Percentiles rank a stretch among this genome's conserved stretches.
phyloP scores from a whole-genome alignment of 2,329 filamentous ascomycete species.

The Sclerotinia spermophila region DNA sequence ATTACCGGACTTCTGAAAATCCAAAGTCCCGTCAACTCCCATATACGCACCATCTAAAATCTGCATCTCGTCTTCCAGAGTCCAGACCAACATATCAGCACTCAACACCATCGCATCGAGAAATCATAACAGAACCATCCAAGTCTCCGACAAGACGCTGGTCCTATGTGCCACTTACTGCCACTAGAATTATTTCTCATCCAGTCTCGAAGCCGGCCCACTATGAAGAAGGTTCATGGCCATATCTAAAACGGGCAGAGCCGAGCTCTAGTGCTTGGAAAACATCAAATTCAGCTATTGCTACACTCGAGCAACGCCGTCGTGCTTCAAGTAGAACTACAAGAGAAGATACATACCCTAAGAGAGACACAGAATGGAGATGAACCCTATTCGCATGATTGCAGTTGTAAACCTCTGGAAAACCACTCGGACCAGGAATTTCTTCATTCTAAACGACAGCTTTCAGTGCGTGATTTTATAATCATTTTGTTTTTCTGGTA shows the following conservation, averaged over 20 bases:
- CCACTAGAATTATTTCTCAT: not conserved
- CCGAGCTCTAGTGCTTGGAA: not conserved
- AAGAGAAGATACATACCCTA: not conserved
- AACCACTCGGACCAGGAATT: not conserved
- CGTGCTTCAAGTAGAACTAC: not conserved
- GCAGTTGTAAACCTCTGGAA: not conserved
- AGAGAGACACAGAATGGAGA: not conserved
- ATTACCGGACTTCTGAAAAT: not conserved
- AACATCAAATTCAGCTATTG: not conserved
- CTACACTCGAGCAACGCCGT: not conserved
- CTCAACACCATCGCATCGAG: not conserved
- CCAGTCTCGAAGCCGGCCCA: not conserved
- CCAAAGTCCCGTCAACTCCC: too few species aligned
- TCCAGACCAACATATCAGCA: not conserved
- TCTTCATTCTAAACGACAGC: not conserved
- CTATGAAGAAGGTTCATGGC: not conserved
- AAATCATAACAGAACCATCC: not conserved
- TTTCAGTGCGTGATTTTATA: not conserved
- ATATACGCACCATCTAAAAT: not conserved
- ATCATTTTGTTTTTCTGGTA: not conserved
- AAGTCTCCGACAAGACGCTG: not conserved
- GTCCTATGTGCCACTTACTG: not conserved
- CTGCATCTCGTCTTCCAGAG: not conserved
- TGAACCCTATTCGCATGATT: not conserved
- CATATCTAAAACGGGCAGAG: not conserved